Evolutionary conservation across 2,329 filamentous ascomycete species (phyloP).

Genomic region (Aspergillus udagawae): DNA sequence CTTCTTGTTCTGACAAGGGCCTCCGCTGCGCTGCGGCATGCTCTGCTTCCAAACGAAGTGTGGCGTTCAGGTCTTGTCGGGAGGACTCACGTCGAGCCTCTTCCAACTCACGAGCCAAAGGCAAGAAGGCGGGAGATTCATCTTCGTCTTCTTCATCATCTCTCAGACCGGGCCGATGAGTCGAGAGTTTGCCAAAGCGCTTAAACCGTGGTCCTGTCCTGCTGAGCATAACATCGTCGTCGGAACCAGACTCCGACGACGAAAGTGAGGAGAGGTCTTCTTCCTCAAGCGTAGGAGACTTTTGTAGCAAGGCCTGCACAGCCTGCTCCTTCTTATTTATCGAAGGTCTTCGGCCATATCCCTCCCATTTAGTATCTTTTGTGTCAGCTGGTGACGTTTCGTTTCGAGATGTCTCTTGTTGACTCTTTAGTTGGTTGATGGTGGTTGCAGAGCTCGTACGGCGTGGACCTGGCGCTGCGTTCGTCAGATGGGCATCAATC

Average conservation of each 20-base stretch:
- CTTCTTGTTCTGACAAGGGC: slow-evolving; percentile 23
- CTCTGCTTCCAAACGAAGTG: slow-evolving; percentile 35
- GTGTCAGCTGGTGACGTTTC: slow-evolving; percentile 20
- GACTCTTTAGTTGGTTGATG: slow-evolving; percentile 22
- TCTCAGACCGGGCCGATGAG: slow-evolving; percentile 27
- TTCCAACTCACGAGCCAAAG: slow-evolving; percentile 27
- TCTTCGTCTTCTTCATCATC: slow-evolving; percentile 44
- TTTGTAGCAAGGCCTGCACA: slow-evolving; percentile 17
- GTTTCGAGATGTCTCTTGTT: slow-evolving; percentile 22
- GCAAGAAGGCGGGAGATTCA: slow-evolving; percentile 45
- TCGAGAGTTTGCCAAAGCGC: slow-evolving; percentile 39
- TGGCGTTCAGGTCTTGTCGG: slow-evolving; percentile 37
- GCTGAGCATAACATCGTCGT: slow-evolving; percentile 20
- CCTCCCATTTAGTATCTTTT: slow-evolving; percentile 22
- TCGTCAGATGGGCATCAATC: neutral
- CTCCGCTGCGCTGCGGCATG: slow-evolving; percentile 24
- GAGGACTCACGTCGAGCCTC: slow-evolving; percentile 17
- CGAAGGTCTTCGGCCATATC: slow-evolving; percentile 20
- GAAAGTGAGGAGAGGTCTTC: slow-evolving; percentile 31
- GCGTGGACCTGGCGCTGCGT: slow-evolving; percentile 14
- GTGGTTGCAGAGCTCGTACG: slow-evolving; percentile 31
- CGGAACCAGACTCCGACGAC: slow-evolving; percentile 29
- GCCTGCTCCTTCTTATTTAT: slow-evolving; percentile 22
- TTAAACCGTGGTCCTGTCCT: slow-evolving; percentile 28
- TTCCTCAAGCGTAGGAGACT: slow-evolving; percentile 31